These are phyloP conservation scores for Agastache rugosa DNA, from an alignment of 257 asterid species.

Conservation along the genomic window DNA sequence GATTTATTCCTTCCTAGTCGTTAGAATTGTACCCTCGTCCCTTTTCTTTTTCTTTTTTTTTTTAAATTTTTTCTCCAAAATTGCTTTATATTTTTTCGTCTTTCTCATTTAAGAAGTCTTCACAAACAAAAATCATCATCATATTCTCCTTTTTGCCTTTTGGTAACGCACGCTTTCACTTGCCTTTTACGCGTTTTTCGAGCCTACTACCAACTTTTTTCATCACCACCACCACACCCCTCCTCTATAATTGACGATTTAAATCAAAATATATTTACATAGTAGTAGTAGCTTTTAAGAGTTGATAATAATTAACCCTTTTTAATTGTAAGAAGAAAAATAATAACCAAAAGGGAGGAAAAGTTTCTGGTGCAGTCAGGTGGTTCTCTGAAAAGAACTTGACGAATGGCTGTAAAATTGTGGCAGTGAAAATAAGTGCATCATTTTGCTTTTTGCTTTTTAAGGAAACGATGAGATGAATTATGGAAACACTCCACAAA, in stretches of 20 bases:
- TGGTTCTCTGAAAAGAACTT: constrained; percentile 36
- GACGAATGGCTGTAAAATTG: not conserved
- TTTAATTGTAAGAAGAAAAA: not conserved
- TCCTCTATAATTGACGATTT: constrained; percentile 22
- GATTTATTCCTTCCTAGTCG: constrained; percentile 15
- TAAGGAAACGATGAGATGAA: not conserved
- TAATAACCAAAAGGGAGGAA: constrained; percentile 3
- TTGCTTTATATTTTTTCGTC: constrained; percentile 19
- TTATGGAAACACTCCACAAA: no score
- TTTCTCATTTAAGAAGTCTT: constrained; percentile 47
- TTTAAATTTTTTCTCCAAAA: constrained; percentile 36
- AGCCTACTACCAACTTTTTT: constrained; percentile 49
- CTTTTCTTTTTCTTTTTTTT: not conserved
- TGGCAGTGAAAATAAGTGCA: not conserved
- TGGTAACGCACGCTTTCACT: constrained; percentile 89
- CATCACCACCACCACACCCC: constrained; percentile 25
- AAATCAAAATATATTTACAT: not conserved
- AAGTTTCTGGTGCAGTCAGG: constrained; percentile 36
- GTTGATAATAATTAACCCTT: constrained; percentile 20
- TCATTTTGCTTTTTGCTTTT: not conserved
- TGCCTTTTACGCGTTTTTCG: constrained; percentile 81
- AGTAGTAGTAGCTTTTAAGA: not conserved
- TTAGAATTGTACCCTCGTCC: constrained; percentile 34
- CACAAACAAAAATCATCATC: constrained; percentile 59
- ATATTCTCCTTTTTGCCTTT: constrained; percentile 59